phyloP scores from a whole-genome alignment of 345 rosid genomes.

The Excoecaria cochinchinensis region DNA sequence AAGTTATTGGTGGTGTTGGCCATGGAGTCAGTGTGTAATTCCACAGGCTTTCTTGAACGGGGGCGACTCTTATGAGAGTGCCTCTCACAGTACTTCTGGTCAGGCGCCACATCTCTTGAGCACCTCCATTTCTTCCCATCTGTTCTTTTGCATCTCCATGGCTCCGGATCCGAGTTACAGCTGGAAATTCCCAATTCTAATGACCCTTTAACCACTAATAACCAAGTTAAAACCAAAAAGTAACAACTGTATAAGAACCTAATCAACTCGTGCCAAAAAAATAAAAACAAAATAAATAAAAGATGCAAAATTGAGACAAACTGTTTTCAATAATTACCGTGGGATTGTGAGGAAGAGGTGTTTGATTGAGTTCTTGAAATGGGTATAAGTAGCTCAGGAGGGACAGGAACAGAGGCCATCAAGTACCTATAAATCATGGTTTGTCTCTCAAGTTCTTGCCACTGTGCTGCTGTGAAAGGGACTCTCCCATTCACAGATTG shows the following conservation, averaged over 20 bases:
- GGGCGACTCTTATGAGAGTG: conserved; percentile 72
- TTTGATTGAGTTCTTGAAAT: conserved; percentile 26
- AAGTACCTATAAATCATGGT: conserved; percentile 80
- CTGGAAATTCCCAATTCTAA: conserved; percentile 24
- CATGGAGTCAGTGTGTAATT: conserved; percentile 35
- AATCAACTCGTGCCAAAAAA: neutral
- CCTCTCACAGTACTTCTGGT: conserved; percentile 72
- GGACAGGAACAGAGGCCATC: conserved; percentile 82
- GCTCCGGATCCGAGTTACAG: conserved; percentile 44
- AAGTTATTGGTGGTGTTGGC: conserved; percentile 19
- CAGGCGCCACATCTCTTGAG: conserved; percentile 66
- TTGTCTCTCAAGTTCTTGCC: conserved; percentile 82
- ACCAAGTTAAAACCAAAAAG: neutral
- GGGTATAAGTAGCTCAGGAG: conserved; percentile 60
- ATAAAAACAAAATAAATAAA: no score
- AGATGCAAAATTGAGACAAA: neutral
- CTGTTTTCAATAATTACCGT: conserved; percentile 4
- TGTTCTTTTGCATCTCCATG: conserved; percentile 77
- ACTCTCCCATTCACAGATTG: conserved; percentile 27
- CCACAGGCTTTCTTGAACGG: conserved; percentile 97
- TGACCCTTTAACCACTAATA: conserved; percentile 9
- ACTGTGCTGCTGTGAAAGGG: conserved; percentile 79
- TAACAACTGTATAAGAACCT: neutral
- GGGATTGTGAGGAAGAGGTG: conserved; percentile 28
- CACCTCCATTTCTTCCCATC: conserved; percentile 88